These are phyloP conservation scores for Fusarium pilosicola DNA, from an alignment of 2,329 filamentous ascomycete genomes.

Conservation along the genomic window DNA sequence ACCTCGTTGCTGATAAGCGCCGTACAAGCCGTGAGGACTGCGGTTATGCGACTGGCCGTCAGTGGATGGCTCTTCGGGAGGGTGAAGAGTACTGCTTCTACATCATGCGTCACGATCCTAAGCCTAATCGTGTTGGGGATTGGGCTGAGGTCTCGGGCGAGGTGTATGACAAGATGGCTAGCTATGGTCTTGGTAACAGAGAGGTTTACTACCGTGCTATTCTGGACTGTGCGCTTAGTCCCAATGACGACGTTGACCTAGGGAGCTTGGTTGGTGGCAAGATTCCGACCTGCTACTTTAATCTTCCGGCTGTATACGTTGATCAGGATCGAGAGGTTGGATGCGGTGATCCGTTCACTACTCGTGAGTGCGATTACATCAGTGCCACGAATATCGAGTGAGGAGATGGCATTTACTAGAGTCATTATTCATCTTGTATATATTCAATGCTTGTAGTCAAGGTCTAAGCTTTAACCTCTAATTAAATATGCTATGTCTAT, in stretches of 20 bases:
- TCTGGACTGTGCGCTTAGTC: conserved; percentile 14
- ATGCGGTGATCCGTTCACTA: not conserved
- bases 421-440: not conserved
- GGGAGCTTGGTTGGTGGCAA: not conserved
- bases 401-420: fast-evolving
- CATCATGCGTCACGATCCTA: conserved; percentile 4
- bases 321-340: conserved; percentile 8
- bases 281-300: conserved; percentile 24
- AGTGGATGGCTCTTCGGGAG: conserved; percentile 22
- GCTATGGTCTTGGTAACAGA: conserved; percentile 13
- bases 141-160: conserved; percentile 9
- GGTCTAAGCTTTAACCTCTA: fast-evolving
- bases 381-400: not conserved
- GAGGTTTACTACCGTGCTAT: conserved; percentile 22
- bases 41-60: conserved; percentile 13
- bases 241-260: not conserved
- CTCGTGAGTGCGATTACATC: not conserved
- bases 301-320: conserved; percentile 18
- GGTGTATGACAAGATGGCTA: conserved; percentile 27
- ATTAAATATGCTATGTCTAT: not conserved
- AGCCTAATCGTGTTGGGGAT: not conserved
- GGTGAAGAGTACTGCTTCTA: conserved; percentile 34
- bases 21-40: conserved; percentile 6
- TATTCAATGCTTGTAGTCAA: fast-evolving
- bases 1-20: conserved; percentile 28